Evolutionary conservation across 371 early-diverging fungal species (phyloP).

Genomic region (Actinomortierella ambigua): DNA sequence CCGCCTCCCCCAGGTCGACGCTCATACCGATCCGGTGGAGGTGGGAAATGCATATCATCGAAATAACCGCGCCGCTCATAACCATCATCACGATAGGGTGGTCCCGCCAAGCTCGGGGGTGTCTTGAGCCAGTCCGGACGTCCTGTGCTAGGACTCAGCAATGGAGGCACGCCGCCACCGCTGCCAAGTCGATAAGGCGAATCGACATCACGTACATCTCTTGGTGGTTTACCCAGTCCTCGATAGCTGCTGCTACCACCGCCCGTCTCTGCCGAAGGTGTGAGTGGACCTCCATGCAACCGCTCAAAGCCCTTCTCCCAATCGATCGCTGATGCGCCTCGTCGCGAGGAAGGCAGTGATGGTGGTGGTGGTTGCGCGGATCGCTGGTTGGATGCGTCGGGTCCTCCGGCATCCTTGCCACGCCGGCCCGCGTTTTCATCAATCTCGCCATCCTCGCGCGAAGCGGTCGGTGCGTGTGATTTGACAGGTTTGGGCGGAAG

Average conservation of each 20-base stretch:
- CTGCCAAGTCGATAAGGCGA: conserved; percentile 17
- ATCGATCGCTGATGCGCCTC: conserved; percentile 1
- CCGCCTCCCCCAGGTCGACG: conserved; percentile 18
- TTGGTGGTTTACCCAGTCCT: neutral
- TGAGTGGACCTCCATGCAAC: conserved; percentile 2
- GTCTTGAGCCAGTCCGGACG: conserved; percentile 32
- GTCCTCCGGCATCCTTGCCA: no score
- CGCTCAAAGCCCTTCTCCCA: conserved; percentile 27
- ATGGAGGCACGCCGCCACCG: conserved; percentile 12
- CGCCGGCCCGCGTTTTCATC: conserved; percentile 2
- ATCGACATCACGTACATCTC: conserved; percentile 31
- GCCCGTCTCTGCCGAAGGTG: no score
- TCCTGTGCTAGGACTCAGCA: conserved; percentile 23
- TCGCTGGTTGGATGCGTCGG: neutral
- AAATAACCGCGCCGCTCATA: conserved; percentile 43
- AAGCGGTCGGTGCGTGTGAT: conserved; percentile 22
- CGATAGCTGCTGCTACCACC: no score
- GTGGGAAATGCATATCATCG: conserved; percentile 35
- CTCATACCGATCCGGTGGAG: conserved; percentile 29
- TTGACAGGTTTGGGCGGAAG: conserved; percentile 34
- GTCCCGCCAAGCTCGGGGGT: conserved; percentile 9
- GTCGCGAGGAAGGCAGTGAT: no score
- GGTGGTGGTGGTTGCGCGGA: no score
- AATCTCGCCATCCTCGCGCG: conserved; percentile 30
- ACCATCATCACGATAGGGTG: conserved; percentile 26